Evolutionary conservation across 352 stramenopile species (phyloP), one percentile per base, ranked within the genome.

Genomic region (Plasmopara viticola): DNA sequence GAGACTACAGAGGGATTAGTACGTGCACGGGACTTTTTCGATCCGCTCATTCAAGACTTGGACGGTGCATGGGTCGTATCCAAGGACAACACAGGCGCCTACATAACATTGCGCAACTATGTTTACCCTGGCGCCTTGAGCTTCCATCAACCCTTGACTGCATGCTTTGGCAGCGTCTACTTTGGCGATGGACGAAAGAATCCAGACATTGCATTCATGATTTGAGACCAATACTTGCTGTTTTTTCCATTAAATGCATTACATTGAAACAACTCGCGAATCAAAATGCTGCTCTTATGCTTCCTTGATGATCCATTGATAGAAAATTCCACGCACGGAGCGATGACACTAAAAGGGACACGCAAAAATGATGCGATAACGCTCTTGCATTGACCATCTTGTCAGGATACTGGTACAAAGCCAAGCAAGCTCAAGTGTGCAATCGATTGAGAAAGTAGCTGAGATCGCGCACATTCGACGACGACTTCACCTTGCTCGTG

Each of bases 131-230:
- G 81, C 9, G 55, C 75, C 2, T 74, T 89, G 25, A 71, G 66
- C 37, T 91, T 88, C 47, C 81, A 91, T 51, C 64, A 70, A 40
- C 74, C 75, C 5, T 64, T 79, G 45, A 77, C 74, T 29, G 15
- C 58, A 4, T 61, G 66, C 25, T 79, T 83, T 44, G 81, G 81
- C 9, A 80, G 48, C 14, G 81, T 85, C 20, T 91, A 91, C 70
- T 87, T 91, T 56, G 81, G 81, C 28, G 77, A 90, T 51, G 81
- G 81, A 13, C 68, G 75, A 37, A 84, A 80, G 64, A 91, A 90
- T 51, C 72, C 70, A 0, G 74, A 86, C 58, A 70, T 87, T 31
- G 78, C 75, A 10, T 86, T 89, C 58, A 87, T 86, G 78, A 70
- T 86, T 41, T 88, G 54, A 76, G 31, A 35, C 7, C 6, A 35